Conservation (phyloP, 345 rosid genomes). For the Dovyalis caffra region DNA sequence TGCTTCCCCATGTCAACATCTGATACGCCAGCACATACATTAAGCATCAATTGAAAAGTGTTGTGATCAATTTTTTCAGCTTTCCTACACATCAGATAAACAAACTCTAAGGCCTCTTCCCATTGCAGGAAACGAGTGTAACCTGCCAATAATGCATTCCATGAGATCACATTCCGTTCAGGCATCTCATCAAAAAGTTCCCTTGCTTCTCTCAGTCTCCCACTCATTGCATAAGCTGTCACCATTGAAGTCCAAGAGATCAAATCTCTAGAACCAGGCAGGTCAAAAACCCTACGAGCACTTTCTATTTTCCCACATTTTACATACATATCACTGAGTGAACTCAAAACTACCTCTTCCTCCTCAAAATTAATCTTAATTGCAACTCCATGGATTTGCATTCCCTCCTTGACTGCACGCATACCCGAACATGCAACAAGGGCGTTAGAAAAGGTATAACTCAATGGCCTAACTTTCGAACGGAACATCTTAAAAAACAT, state of each 20-base stretch:
- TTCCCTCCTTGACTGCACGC: constrained; percentile 50
- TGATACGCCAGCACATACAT: constrained; percentile 60
- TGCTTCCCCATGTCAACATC: constrained; percentile 76
- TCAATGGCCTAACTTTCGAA: constrained; percentile 51
- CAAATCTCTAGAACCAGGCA: constrained; percentile 46
- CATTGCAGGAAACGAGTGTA: constrained; percentile 51
- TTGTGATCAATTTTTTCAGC: constrained; percentile 54
- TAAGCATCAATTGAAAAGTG: constrained; percentile 58
- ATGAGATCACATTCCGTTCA: too few relatives aligned
- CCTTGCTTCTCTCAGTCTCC: constrained; percentile 60
- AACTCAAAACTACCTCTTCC: constrained; percentile 57
- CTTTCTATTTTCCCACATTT: constrained; percentile 58
- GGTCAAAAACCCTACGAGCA: constrained; percentile 65
- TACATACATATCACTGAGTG: constrained; percentile 65
- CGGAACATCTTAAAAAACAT: constrained; percentile 62
- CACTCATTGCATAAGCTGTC: constrained; percentile 64
- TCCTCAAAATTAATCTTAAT: constrained; percentile 41
- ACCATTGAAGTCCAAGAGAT: constrained; percentile 71
- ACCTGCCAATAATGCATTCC: constrained; percentile 86
- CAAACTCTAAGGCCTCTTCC: constrained; percentile 65
- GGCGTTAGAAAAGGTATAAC: constrained; percentile 67
- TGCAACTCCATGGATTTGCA: constrained; percentile 64
- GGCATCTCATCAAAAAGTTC: constrained; percentile 78
- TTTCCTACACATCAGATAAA: constrained; percentile 44
- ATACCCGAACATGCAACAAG: constrained; percentile 68